Percentiles rank a stretch among this genome's conserved stretches.
Evolutionary conservation across 2,329 filamentous ascomycete genomes (phyloP).

Genomic region (Clarireedia paspali): DNA sequence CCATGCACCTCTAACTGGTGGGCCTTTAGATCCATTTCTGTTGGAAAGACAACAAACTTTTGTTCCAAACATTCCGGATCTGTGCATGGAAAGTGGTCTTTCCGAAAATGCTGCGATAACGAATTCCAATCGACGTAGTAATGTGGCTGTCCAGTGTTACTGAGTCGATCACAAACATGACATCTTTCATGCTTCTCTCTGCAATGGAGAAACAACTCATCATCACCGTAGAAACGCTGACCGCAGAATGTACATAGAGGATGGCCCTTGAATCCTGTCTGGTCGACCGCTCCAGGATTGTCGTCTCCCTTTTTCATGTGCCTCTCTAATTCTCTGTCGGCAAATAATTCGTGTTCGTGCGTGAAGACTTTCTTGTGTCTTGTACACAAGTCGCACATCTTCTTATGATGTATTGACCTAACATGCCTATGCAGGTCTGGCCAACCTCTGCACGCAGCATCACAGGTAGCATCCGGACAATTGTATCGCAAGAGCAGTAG

Average conservation of each 20-base stretch:
- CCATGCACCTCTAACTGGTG: conserved; percentile 84
- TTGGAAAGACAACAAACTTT: conserved; percentile 95
- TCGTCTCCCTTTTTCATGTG: conserved; percentile 92
- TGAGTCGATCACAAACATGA: conserved; percentile 73
- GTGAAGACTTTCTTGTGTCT: conserved; percentile 97
- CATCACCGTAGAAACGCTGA: conserved; percentile 88
- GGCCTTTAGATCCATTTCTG: conserved; percentile 88
- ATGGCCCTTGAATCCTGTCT: conserved; percentile 94
- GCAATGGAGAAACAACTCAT: conserved; percentile 91
- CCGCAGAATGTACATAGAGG: conserved; percentile 91
- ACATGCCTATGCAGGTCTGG: conserved; percentile 77
- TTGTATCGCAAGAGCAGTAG: conserved; percentile 86
- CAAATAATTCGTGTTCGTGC: conserved; percentile 92
- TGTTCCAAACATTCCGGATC: conserved; percentile 89
- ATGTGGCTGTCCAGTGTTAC: conserved; percentile 52
- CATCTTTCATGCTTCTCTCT: conserved; percentile 91
- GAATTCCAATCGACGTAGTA: conserved; percentile 88
- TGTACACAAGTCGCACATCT: conserved; percentile 87
- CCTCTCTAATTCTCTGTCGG: conserved; percentile 67
- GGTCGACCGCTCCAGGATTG: conserved; percentile 78
- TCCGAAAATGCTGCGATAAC: conserved; percentile 77
- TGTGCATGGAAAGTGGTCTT: conserved; percentile 77
- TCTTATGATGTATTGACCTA: conserved; percentile 70
- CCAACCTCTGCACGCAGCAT: conserved; percentile 78
- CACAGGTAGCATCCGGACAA: conserved; percentile 78